phyloP scores from a whole-genome alignment of 192 early-diverging fungal species.

The Cetraspora pellucida region DNA sequence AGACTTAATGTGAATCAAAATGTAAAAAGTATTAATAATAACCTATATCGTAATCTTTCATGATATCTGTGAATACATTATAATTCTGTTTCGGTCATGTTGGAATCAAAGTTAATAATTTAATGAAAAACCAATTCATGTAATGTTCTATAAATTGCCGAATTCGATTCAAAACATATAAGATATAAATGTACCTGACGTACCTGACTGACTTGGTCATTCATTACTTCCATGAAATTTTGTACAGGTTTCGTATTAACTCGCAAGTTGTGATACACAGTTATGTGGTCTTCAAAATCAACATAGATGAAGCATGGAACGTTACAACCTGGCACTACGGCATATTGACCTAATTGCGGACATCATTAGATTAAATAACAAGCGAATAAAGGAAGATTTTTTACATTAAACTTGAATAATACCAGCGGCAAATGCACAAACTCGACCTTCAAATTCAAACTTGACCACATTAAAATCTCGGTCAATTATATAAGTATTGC shows the following conservation, averaged over 20 bases:
- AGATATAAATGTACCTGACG: neutral
- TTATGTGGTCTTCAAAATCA: constrained; percentile 64
- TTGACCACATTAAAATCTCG: constrained; percentile 52
- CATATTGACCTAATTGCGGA: constrained; percentile 49
- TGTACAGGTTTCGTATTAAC: constrained; percentile 49
- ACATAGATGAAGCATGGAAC: constrained; percentile 63
- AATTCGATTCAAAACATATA: neutral
- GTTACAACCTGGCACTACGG: constrained; percentile 49
- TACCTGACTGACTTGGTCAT: neutral
- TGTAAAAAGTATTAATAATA: neutral
- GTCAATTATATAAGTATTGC: constrained; percentile 59
- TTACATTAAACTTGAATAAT: neutral
- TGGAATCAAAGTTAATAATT: too few relatives aligned
- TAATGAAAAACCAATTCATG: too few relatives aligned
- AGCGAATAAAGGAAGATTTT: neutral
- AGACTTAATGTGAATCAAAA: neutral
- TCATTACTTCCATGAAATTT: constrained; percentile 48
- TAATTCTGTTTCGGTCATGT: too few relatives aligned
- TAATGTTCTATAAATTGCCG: neutral
- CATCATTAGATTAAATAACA: neutral
- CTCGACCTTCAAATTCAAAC: constrained; percentile 60
- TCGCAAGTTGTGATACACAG: constrained; percentile 58
- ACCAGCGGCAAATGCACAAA: constrained; percentile 64
- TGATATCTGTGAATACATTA: too few relatives aligned
- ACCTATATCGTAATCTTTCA: neutral